Evolutionary conservation across 2,329 filamentous ascomycete genomes (phyloP), one percentile per base, ranked within the genome.

Genomic region (Herpotrichia juniperi): DNA sequence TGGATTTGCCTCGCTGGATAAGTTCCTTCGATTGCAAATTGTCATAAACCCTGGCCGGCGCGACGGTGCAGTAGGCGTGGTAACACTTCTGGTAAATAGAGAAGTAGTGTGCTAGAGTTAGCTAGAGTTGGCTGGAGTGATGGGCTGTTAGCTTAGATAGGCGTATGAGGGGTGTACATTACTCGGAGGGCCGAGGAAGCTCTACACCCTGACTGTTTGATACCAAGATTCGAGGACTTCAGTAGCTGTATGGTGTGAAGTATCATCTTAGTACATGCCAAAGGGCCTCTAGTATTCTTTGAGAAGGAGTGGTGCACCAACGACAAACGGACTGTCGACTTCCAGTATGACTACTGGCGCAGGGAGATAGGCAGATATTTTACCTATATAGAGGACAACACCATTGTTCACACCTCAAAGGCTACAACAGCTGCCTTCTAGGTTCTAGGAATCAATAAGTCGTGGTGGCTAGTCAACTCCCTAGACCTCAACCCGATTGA

Each of bases 241-340:
- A 46, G 26, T 4, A 34, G 40, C 42, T 51, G 34, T 25, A 46
- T 46, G 34, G 42, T 51, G 16, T 51, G 49, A 31, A 28, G 42
- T 32, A 46, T 46, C 34, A 51, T 51, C 42, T 51, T 34, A 42
- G 14, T 3, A 7, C 1, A 40, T 10, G 21, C 21, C 19, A 51
- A 51, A 42, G 43, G 43, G 2, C 49, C 49, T 51, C 34, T 51
- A 7, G 19, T 51, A 14, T 40, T 51, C 22, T 51, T 47, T 46
- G 34, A 51, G 6, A 51, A 51, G 42, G 22, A 46, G 24, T 51
- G 32, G 49, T 42, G 16, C 42, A 46, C 31, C 12, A 46, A 45
- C 24, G n/a, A 9, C 3, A 46, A 46, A 24, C 4, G 26, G n/a
- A 42, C 49, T 42, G 17, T 42, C 14, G 14, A 51, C 35, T 46